These are phyloP conservation scores for Debaryomyces prosopidis DNA, from an alignment of 805 yeast genomes.

Conservation along the genomic window DNA sequence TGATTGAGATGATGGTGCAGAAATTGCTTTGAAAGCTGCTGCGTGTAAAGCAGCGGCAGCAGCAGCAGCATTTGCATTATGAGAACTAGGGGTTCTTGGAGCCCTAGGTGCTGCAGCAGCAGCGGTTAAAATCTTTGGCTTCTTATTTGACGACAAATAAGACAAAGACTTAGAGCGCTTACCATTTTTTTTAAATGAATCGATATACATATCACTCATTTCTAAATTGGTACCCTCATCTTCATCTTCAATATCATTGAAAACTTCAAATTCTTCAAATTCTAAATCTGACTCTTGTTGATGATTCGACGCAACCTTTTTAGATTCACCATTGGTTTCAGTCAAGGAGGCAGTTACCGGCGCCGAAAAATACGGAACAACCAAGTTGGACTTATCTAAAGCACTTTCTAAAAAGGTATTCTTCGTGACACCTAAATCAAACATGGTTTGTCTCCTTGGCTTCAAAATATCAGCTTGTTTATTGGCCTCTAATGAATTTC, in stretches of 20 bases:
- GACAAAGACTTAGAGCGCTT: constrained; percentile 70
- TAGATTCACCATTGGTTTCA: constrained; percentile 13
- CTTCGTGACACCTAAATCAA: constrained; percentile 47
- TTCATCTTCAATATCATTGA: constrained; percentile 42
- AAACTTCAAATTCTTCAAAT: constrained; percentile 51
- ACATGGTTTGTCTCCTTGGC: constrained; percentile 55
- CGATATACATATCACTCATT: constrained; percentile 34
- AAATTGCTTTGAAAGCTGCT: constrained; percentile 57
- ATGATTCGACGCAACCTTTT: constrained; percentile 5
- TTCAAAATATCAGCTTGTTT: constrained; percentile 32
- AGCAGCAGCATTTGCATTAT: constrained; percentile 65
- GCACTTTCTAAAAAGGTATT: constrained; percentile 44
- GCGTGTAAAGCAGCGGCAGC: constrained; percentile 76
- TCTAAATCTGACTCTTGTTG: constrained; percentile 42
- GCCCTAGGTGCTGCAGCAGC: constrained; percentile 85
- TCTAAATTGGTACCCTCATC: constrained; percentile 36
- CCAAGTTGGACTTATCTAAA: constrained; percentile 42
- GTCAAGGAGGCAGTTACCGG: constrained; percentile 74
- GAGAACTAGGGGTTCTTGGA: constrained; percentile 59
- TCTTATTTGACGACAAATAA: constrained; percentile 50
- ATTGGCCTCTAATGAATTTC: constrained; percentile 37
- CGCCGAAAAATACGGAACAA: constrained; percentile 71
- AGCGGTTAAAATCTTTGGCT: constrained; percentile 57
- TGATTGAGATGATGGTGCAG: constrained; percentile 29
- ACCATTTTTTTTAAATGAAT: constrained; percentile 45